Evolutionary conservation across 179 eudicot species (phyloP).

Genomic region (Camellia oleifera): DNA sequence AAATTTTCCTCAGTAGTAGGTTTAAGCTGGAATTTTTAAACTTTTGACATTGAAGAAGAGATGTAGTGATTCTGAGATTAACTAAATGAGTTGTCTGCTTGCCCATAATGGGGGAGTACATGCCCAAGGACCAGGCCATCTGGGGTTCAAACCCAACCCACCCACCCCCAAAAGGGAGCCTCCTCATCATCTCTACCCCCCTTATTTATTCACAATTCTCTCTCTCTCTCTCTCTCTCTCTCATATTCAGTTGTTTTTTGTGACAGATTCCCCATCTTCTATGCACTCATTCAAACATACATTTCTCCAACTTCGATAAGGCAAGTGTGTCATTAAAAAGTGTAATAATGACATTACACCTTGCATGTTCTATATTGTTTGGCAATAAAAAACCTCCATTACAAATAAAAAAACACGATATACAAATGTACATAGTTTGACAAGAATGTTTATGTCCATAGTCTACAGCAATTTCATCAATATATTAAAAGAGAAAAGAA

Average conservation of each 20-base stretch:
- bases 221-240: too few species aligned
- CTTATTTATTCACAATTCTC: too few species aligned
- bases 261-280: background rate
- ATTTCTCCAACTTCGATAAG: background rate
- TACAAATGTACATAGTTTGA: too few species aligned
- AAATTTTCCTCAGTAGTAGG: too few species aligned
- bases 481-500: too few species aligned
- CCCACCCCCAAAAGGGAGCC: background rate
- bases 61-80: background rate
- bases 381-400: too few species aligned
- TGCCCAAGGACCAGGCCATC: background rate
- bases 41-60: background rate
- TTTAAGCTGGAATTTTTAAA: background rate
- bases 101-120: background rate
- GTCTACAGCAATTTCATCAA: too few species aligned
- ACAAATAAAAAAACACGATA: too few species aligned
- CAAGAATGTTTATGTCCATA: too few species aligned
- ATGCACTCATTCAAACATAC: background rate
- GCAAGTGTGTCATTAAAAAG: background rate
- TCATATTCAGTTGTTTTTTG: background rate
- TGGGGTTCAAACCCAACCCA: background rate
- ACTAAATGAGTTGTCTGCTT: background rate
- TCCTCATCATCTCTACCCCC: background rate
- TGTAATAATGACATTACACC: constrained; percentile 6
- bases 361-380: background rate